phyloP scores from a whole-genome alignment of 2,329 filamentous ascomycete genomes.

The Fusarium devonianum region DNA sequence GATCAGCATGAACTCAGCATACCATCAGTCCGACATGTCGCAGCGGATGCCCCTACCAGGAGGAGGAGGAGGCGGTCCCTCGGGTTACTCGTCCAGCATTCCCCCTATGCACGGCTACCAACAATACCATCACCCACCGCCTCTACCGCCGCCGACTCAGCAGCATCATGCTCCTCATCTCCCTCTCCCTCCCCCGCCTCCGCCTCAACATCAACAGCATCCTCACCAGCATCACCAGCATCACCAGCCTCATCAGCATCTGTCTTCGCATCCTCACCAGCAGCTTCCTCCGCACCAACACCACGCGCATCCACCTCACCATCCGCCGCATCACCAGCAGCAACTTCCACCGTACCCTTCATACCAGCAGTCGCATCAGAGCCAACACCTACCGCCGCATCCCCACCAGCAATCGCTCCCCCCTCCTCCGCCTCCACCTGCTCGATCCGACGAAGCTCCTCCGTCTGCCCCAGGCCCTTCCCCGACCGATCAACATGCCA shows the following conservation, averaged over 20 bases:
- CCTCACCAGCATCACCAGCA: constrained; percentile 19
- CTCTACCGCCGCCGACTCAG: constrained; percentile 29
- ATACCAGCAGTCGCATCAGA: constrained; percentile 38
- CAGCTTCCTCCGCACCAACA: constrained; percentile 36
- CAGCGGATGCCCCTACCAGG: constrained; percentile 43
- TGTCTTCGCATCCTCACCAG: constrained; percentile 29
- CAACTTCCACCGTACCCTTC: constrained; percentile 32
- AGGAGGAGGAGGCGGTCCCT: constrained; percentile 13
- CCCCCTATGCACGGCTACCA: constrained; percentile 37
- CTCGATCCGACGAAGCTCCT: constrained; percentile 36
- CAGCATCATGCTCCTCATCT: constrained; percentile 34
- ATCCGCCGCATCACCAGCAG: constrained; percentile 30
- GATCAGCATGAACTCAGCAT: constrained; percentile 43
- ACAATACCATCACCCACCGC: constrained; percentile 36
- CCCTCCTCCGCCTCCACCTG: constrained; percentile 29
- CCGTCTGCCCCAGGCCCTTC: constrained; percentile 27
- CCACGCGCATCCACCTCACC: constrained; percentile 28
- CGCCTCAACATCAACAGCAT: constrained; percentile 22
- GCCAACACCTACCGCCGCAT: constrained; percentile 35
- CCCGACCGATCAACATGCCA: constrained; percentile 24
- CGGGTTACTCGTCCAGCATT: constrained; percentile 37
- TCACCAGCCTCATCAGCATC: constrained; percentile 22
- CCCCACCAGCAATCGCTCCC: constrained; percentile 37
- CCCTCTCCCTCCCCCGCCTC: constrained; percentile 19
- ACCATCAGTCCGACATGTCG: constrained; percentile 43